Percentiles rank a stretch among this genome's conserved stretches.
phyloP scores from a whole-genome alignment of 2,329 filamentous ascomycete genomes.

The Didymella exigua region DNA sequence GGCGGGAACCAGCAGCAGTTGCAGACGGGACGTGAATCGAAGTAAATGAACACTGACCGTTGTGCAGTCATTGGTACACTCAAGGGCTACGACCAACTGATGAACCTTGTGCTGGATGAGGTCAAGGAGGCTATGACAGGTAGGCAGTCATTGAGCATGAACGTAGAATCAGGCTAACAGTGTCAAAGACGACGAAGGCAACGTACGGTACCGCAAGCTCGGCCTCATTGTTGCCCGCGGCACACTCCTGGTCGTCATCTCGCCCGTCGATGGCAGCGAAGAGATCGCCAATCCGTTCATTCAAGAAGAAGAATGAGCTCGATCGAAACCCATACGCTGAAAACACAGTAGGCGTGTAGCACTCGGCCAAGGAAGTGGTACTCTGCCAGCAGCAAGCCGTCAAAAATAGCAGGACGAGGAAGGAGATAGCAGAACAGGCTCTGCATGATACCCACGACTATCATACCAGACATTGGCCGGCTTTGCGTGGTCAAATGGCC shows the following conservation, averaged over 20 bases:
- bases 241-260: constrained; percentile 89
- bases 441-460: constrained; percentile 17
- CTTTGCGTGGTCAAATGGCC: not conserved
- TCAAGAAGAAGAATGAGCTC: constrained; percentile 61
- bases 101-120: constrained; percentile 96
- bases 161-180: not conserved
- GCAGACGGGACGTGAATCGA: too few species aligned
- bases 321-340: not conserved
- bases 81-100: constrained; percentile 95
- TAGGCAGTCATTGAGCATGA: constrained; percentile 51
- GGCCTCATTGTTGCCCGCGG: constrained; percentile 88
- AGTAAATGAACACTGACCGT: constrained; percentile 23
- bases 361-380: not conserved
- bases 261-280: constrained; percentile 91
- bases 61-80: constrained; percentile 78
- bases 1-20: not conserved
- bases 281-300: constrained; percentile 94
- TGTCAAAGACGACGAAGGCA: constrained; percentile 85
- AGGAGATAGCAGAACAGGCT: not conserved
- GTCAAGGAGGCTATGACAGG: constrained; percentile 89
- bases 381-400: not conserved
- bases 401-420: not conserved
- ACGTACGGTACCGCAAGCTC: constrained; percentile 78
- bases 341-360: not conserved
- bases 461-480: not conserved